A percentile compares a stretch with the other conserved stretches of the same genome.
phyloP scores from a whole-genome alignment of 108 stramenopile genomes.

The Nannochloropsis oceanica region DNA sequence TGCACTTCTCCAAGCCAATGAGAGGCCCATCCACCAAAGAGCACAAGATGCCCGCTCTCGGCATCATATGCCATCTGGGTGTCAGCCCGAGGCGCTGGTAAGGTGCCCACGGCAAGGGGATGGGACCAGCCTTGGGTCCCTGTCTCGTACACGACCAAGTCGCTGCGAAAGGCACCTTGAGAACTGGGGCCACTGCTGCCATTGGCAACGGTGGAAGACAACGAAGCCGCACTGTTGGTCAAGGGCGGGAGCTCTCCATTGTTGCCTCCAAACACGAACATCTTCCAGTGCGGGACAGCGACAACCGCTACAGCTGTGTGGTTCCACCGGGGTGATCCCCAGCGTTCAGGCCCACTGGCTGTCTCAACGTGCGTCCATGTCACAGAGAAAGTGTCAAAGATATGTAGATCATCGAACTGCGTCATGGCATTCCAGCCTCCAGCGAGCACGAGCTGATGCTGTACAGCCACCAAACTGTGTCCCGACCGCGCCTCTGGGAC shows the following conservation, averaged over 20 bases:
- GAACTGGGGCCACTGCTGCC: background rate
- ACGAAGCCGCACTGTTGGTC: background rate
- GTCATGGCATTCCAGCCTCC: conserved; percentile 59
- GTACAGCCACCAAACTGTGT: conserved; percentile 34
- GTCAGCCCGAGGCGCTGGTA: conserved; percentile 50
- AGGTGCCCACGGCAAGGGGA: conserved; percentile 30
- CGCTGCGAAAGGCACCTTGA: conserved; percentile 45
- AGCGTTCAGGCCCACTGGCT: conserved; percentile 31
- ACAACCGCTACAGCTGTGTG: conserved; percentile 50
- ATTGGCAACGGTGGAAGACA: background rate
- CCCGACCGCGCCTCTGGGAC: conserved; percentile 31
- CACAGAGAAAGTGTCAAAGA: conserved; percentile 38
- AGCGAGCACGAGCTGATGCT: conserved; percentile 47
- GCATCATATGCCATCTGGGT: conserved; percentile 39
- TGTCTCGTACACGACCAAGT: conserved; percentile 48
- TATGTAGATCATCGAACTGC: conserved; percentile 55
- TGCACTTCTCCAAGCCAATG: conserved; percentile 50
- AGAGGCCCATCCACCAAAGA: conserved; percentile 65
- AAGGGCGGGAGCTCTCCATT: conserved; percentile 44
- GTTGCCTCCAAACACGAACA: conserved; percentile 68
- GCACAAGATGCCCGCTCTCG: conserved; percentile 36
- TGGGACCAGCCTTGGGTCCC: conserved; percentile 39
- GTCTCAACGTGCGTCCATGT: conserved; percentile 43
- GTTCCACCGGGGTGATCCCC: conserved; percentile 57
- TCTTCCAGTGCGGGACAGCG: conserved; percentile 61